A percentile compares a stretch with the other conserved stretches of the same genome.
phyloP scores from a whole-genome alignment of 768 basidiomycete species.

The Tylopilus cervinicoccineus region DNA sequence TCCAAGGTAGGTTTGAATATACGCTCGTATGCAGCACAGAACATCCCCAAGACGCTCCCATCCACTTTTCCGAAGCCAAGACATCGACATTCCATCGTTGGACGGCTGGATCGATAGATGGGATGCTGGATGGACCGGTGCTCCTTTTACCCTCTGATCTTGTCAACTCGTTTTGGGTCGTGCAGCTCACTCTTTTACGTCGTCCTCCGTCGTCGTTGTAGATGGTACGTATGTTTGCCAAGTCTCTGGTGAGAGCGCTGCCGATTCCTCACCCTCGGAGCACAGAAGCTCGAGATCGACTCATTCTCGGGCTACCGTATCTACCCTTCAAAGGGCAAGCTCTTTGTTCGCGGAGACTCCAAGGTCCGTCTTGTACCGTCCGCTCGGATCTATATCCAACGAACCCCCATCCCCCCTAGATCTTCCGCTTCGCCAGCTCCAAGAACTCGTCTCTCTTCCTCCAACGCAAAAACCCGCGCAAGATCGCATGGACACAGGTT shows the following conservation, averaged over 20 bases:
- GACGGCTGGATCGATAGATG: constrained; percentile 41
- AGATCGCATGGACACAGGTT: constrained; percentile 95
- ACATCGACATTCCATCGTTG: constrained; percentile 8
- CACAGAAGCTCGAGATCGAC: constrained; percentile 96
- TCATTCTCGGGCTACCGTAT: constrained; percentile 96
- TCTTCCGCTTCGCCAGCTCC: constrained; percentile 92
- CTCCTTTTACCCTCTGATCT: constrained; percentile 7
- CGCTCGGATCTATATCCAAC: neutral
- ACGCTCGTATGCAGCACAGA: constrained; percentile 17
- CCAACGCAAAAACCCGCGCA: constrained; percentile 99
- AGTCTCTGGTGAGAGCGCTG: neutral
- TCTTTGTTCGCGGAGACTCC: constrained; percentile 94
- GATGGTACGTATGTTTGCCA: constrained; percentile 22
- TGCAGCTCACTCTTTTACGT: constrained; percentile 15
- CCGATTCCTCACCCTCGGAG: constrained; percentile 12
- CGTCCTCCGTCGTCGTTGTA: neutral
- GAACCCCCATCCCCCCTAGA: constrained; percentile 41
- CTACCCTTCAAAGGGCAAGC: constrained; percentile 96
- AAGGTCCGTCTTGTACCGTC: constrained; percentile 56
- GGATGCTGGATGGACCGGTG: constrained; percentile 35
- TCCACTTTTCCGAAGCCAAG: neutral
- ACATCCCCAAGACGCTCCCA: constrained; percentile 7
- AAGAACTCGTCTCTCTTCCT: constrained; percentile 97
- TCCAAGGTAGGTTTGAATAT: constrained; percentile 56
- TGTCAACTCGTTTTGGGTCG: constrained; percentile 6